Evolutionary conservation across 305 asterid genomes (phyloP).

Genomic region (Solanum hybrid): DNA sequence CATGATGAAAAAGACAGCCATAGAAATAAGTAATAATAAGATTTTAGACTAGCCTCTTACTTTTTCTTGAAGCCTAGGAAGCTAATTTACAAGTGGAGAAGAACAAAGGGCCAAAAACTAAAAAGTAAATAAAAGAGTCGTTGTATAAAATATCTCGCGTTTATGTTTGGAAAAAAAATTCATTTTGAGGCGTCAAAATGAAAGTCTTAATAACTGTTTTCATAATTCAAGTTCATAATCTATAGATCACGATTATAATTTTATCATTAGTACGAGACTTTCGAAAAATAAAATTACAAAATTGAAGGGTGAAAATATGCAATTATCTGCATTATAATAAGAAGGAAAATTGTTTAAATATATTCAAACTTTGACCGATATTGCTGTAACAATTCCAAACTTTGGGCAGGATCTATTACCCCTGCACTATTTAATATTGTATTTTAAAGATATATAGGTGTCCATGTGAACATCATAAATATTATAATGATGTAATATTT

Average conservation of each 20-base stretch:
- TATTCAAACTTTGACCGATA: no score
- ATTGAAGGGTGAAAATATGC: background rate
- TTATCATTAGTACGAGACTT: background rate
- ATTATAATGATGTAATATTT: no score
- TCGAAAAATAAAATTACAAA: background rate
- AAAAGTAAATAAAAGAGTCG: background rate
- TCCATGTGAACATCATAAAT: no score
- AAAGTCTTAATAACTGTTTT: background rate
- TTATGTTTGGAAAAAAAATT: rapidly evolving
- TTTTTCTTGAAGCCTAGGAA: background rate
- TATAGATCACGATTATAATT: background rate
- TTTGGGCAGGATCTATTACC: no score
- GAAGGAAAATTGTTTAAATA: no score
- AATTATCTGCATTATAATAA: background rate
- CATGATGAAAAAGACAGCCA: background rate
- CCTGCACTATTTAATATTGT: no score
- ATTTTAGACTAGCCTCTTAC: background rate
- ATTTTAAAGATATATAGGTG: no score
- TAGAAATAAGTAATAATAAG: background rate
- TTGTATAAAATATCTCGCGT: background rate
- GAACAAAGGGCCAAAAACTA: background rate
- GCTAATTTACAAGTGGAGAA: background rate
- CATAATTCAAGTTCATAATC: background rate
- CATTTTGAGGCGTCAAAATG: background rate
- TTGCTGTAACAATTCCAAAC: no score